phyloP scores from a whole-genome alignment of 2,329 filamentous ascomycete species.

The Seiridium cupressi region DNA sequence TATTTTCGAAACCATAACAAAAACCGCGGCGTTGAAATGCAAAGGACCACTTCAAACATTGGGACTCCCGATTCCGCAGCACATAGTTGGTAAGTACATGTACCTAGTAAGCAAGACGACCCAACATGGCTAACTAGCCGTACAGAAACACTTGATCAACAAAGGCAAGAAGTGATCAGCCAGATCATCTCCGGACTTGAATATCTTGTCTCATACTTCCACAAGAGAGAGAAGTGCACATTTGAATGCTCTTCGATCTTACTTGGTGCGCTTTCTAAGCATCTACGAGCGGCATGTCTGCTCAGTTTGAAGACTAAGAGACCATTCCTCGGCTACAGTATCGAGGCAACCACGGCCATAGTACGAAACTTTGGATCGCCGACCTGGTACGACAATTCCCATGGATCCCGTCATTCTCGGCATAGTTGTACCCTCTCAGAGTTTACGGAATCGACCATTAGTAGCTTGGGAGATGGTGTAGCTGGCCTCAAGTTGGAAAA shows the following conservation, averaged over 20 bases:
- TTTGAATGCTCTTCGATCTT: slow-evolving; percentile 15
- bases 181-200: background rate
- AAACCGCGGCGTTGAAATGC: slow-evolving; percentile 9
- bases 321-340: background rate
- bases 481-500: background rate
- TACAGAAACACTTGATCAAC: background rate
- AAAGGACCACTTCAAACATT: background rate
- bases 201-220: background rate
- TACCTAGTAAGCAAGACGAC: background rate
- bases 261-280: slow-evolving; percentile 15
- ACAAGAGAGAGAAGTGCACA: slow-evolving; percentile 4
- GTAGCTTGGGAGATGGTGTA: background rate
- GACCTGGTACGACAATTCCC: background rate
- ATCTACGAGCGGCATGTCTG: background rate
- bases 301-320: background rate
- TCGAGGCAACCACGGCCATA: background rate
- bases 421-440: background rate
- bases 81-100: slow-evolving; percentile 1
- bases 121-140: background rate
- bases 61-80: slow-evolving; percentile 7
- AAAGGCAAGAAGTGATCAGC: background rate
- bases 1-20: slow-evolving; percentile 10
- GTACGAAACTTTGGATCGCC: background rate
- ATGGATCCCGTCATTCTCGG: background rate
- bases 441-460: background rate